Base-by-base conservation (phyloP, 441 rosid species). In the Cnidoscolus chayamansa region DNA sequence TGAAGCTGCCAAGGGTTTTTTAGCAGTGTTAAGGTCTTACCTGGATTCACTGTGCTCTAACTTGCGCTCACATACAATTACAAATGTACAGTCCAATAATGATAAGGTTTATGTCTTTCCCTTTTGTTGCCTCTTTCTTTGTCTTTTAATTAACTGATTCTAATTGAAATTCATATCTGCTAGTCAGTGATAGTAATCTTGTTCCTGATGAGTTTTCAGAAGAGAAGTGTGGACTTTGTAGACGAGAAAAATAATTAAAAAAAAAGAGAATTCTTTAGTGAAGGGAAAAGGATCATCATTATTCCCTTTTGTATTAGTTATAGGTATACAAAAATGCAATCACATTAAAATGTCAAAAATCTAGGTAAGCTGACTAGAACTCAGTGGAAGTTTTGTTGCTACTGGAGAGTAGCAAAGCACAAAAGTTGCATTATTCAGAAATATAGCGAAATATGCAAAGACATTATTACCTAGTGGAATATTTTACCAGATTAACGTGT, bases 81-180 rank as follows among this genome's bases (percentile, higher is more conserved):
- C 99, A 66, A 93, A 86, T 75, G 99, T 95, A 77, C 98, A 92
- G 79, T 88, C 98, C 74, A 88, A 88, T 78, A 82, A 87, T 50
- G 99, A 95, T 78, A 88, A 95, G 99, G 99, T 95, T 73, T n/a
- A 86, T 69, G 51, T 75, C 67, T 59, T 37, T 73, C 56, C 59
- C 10, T 3, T 47, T 4, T 13, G n/a, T 20, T 47, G 10, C 19
- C 16, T 56, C 25, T 19, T 48, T 31, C 11, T n/a, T 4, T 74
- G 48, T 30, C 50, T 25, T 19, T 5, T 25, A 25, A 25, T 25
- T 25, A 25, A 9, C 16, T 16, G 15, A 12, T 76, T 47, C 25
- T 48, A 35, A 4, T 17, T 37, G 35, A 32, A 8, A 37, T 30
- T 47, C 20, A 40, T 12, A 6, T 31, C 16, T 17, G 12, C 45